Conservation (phyloP, 1,284 basidiomycete species). For the Sanghuangporus baumii region DNA sequence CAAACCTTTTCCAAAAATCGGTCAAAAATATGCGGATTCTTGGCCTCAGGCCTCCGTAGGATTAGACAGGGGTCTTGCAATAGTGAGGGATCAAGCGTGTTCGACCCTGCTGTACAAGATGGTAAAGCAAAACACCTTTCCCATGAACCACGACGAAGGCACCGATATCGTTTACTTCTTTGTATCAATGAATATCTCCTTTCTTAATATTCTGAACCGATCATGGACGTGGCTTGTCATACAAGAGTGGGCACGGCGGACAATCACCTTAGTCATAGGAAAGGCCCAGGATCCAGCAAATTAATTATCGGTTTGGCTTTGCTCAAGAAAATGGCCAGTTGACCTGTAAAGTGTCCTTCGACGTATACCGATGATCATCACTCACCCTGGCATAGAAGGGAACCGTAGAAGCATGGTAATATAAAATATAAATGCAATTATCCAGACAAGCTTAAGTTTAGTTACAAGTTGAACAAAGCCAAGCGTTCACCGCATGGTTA, state of each 20-base stretch:
- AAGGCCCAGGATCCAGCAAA: neutral
- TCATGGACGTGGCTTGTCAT: too few species aligned
- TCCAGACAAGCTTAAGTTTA: neutral
- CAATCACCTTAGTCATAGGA: neutral
- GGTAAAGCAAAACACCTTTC: neutral
- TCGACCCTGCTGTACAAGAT: neutral
- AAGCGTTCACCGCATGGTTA: neutral
- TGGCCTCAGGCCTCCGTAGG: too few species aligned
- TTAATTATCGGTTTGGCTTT: neutral
- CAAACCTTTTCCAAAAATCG: too few species aligned
- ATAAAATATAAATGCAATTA: constrained; percentile 1
- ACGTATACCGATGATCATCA: constrained; percentile 3
- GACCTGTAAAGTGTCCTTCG: neutral
- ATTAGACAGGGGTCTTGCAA: too few species aligned
- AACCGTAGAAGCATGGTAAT: constrained; percentile 1
- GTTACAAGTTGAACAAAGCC: neutral
- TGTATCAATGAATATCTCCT: neutral
- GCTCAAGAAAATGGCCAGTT: neutral
- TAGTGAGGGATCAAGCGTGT: too few species aligned
- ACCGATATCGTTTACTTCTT: neutral
- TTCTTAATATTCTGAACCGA: neutral
- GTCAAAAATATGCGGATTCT: too few species aligned
- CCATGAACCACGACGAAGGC: neutral
- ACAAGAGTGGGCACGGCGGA: neutral
- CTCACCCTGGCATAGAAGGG: neutral